Conservation (phyloP, 208 protist genomes). For the Trypanosoma vivax region DNA sequence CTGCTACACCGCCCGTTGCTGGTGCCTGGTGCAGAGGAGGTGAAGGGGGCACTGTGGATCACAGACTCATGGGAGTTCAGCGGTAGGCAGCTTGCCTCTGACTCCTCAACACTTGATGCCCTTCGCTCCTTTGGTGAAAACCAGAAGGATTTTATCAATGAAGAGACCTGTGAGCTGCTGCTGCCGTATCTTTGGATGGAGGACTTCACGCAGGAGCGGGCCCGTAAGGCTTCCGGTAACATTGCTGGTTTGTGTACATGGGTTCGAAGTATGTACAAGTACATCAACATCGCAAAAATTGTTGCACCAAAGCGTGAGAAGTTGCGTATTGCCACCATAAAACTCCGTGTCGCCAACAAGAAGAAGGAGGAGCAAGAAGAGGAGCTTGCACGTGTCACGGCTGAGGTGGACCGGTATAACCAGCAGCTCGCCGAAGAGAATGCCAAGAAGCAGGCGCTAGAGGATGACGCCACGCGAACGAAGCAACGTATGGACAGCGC, state of each 20-base stretch:
- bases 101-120: conserved; percentile 64
- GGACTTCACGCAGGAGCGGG: conserved; percentile 93
- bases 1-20: conserved; percentile 77
- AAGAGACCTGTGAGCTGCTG: conserved; percentile 97
- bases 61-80: conserved; percentile 89
- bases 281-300: conserved; percentile 96
- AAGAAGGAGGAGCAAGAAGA: conserved; percentile 95
- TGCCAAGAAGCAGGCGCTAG: conserved; percentile 93
- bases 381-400: conserved; percentile 91
- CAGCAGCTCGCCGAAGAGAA: conserved; percentile 90
- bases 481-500: conserved; percentile 96
- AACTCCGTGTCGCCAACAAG: conserved; percentile 88
- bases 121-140: conserved; percentile 79
- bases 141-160: conserved; percentile 96
- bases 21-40: conserved; percentile 65
- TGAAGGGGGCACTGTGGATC: conserved; percentile 85
- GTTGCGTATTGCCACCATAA: conserved; percentile 83
- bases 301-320: conserved; percentile 95
- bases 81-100: conserved; percentile 74
- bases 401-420: conserved; percentile 92
- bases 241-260: conserved; percentile 94
- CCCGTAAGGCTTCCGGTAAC: conserved; percentile 89
- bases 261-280: conserved; percentile 95
- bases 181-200: conserved; percentile 95
- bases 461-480: conserved; percentile 94